These are phyloP conservation scores for Hylodesmum podocarpum DNA, from an alignment of 306 rosid species.

Conservation along the genomic window DNA sequence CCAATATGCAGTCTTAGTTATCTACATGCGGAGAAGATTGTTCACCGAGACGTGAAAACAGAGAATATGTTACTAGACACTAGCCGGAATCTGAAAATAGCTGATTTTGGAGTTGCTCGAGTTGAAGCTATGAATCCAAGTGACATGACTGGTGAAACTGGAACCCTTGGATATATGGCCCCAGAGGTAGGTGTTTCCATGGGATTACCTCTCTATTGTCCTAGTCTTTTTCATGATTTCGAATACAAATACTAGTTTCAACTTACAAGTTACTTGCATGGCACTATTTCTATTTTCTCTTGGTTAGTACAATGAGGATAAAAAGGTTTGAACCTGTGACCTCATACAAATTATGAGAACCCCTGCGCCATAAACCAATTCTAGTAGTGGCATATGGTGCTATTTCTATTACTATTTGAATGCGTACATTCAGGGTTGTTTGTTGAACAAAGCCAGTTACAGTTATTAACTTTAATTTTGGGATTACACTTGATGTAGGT, in stretches of 20 bases:
- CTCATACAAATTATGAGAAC: background rate
- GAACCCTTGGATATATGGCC: slow-evolving; percentile 94
- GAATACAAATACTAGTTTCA: background rate
- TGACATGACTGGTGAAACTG: slow-evolving; percentile 97
- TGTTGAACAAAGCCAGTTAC: background rate
- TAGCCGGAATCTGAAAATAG: slow-evolving; percentile 61
- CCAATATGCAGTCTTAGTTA: slow-evolving; percentile 60
- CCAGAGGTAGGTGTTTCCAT: slow-evolving; percentile 66
- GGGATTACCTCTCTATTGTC: background rate
- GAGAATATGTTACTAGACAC: slow-evolving; percentile 75
- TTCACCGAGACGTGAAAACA: slow-evolving; percentile 81
- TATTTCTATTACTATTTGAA: background rate
- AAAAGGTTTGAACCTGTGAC: background rate
- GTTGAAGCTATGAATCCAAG: slow-evolving; percentile 82
- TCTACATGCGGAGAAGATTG: slow-evolving; percentile 79
- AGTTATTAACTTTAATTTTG: slow-evolving; percentile 9
- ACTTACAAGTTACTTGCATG: background rate
- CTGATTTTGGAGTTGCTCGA: slow-evolving; percentile 95
- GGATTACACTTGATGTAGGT: slow-evolving; percentile 50
- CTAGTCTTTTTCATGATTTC: background rate
- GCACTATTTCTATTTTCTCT: background rate
- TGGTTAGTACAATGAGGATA: background rate
- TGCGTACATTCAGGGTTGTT: background rate
- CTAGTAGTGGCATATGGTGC: background rate
- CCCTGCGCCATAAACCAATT: no score